These are phyloP conservation scores for Rasamsonia emersonii DNA, from an alignment of 2,329 filamentous ascomycete genomes.

Conservation along the genomic window DNA sequence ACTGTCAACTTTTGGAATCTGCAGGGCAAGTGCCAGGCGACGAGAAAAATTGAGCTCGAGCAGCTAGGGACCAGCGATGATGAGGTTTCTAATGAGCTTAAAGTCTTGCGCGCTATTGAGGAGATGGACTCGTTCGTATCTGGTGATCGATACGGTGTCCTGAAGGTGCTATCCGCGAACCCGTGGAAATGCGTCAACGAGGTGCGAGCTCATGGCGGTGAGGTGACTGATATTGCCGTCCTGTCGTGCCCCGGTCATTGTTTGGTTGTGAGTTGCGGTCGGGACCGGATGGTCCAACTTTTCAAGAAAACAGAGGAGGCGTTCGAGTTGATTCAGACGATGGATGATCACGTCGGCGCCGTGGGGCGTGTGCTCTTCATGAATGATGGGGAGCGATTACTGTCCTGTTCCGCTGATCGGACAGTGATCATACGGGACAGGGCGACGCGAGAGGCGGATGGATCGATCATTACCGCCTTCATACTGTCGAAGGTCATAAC, in stretches of 20 bases:
- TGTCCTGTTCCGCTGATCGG: slow-evolving; percentile 83
- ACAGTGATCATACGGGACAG: slow-evolving; percentile 77
- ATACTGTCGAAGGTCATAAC: slow-evolving; percentile 68
- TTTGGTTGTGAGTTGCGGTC: slow-evolving; percentile 71
- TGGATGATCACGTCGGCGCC: slow-evolving; percentile 82
- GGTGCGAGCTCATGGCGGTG: slow-evolving; percentile 76
- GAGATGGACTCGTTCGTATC: slow-evolving; percentile 62
- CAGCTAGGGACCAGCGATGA: slow-evolving; percentile 40
- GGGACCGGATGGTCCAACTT: slow-evolving; percentile 90
- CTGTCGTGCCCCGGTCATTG: slow-evolving; percentile 53
- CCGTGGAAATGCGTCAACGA: slow-evolving; percentile 57
- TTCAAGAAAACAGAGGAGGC: slow-evolving; percentile 54
- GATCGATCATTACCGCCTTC: slow-evolving; percentile 59
- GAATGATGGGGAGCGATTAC: slow-evolving; percentile 58
- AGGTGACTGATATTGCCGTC: slow-evolving; percentile 74
- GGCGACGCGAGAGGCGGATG: slow-evolving; percentile 53
- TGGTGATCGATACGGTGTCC: slow-evolving; percentile 77
- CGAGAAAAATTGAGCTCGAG: slow-evolving; percentile 62
- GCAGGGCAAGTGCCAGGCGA: slow-evolving; percentile 59
- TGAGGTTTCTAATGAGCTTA: slow-evolving; percentile 48
- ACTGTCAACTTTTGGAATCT: slow-evolving; percentile 74
- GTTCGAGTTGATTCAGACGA: slow-evolving; percentile 78
- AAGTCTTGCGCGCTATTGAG: slow-evolving; percentile 49
- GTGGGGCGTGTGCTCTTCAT: slow-evolving; percentile 72
- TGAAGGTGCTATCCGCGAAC: slow-evolving; percentile 43